These are phyloP conservation scores for Macrophomina phaseolina DNA, from an alignment of 2,329 filamentous ascomycete genomes.

Conservation along the genomic window DNA sequence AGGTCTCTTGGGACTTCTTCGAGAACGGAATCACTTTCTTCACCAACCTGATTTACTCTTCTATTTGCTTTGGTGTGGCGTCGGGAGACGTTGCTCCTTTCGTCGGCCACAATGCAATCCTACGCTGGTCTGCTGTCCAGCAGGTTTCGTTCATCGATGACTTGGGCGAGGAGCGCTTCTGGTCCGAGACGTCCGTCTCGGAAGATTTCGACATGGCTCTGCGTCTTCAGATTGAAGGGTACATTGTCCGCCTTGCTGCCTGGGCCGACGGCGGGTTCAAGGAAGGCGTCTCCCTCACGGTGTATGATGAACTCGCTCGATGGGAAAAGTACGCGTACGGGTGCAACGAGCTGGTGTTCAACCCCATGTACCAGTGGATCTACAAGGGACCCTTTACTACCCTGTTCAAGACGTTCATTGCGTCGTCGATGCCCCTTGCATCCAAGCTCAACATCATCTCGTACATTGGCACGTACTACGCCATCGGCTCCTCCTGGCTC, in stretches of 20 bases:
- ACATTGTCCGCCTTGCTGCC: constrained; percentile 69
- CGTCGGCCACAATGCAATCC: constrained; percentile 77
- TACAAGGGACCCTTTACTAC: constrained; percentile 68
- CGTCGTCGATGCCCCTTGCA: constrained; percentile 65
- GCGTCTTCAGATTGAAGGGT: constrained; percentile 71
- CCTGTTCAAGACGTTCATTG: constrained; percentile 66
- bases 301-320: constrained; percentile 73
- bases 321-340: constrained; percentile 79
- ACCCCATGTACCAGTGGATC: constrained; percentile 68
- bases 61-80: constrained; percentile 72
- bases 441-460: constrained; percentile 75
- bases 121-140: constrained; percentile 71
- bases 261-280: constrained; percentile 75
- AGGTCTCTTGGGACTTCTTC: constrained; percentile 24
- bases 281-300: constrained; percentile 74
- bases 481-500: constrained; percentile 70
- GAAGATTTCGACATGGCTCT: constrained; percentile 80
- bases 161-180: constrained; percentile 69
- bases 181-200: constrained; percentile 77
- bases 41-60: constrained; percentile 77
- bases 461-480: constrained; percentile 75
- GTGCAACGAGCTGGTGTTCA: constrained; percentile 73
- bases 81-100: constrained; percentile 77
- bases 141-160: constrained; percentile 61
- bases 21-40: constrained; percentile 69